Evolutionary conservation across 805 yeast genomes (phyloP), one percentile per base, ranked within the genome.

Genomic region (Danielia oregonensis): DNA sequence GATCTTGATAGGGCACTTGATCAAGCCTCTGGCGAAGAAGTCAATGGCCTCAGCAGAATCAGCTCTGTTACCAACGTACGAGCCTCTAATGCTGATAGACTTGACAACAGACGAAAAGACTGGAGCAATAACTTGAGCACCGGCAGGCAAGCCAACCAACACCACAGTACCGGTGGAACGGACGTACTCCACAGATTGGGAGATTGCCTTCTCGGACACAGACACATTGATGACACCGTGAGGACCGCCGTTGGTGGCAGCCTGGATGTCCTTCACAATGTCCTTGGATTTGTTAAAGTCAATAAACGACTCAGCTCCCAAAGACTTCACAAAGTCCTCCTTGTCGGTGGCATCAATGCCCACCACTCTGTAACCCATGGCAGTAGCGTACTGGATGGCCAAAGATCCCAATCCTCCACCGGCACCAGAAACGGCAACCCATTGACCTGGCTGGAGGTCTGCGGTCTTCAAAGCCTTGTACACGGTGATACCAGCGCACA

Each of bases 391-490:
- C 65, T 82, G 88, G 50, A 82, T 68, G 36, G 86, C 87, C 46
- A 82, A 63, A 25, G 86, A 68, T 54, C 89, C 91, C 60, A 82
- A 72, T 55, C 91, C 89, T 59, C 89, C 89, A 60, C 78, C 85
- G 43, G 87, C 88, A 66, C 91, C 89, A 37, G 86, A 77, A 40
- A 82, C 68, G 41, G 78, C 76, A 46, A 80, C 83, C 81, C 82
- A 82, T 60, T 82, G 78, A 54, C 91, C 88, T 15, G 88, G 69
- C 31, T 44, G 42, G 39, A 74, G 54, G 34, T 66, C 58, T 35
- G 84, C 81, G 32, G 78, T 70, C 65, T 78, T 78, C 53, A 78
- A 64, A 9, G 82, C 83, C 65, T 78, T 78, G 76, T 76, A 78
- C 29, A 75, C 83, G 32, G 84, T 78, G 51, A 79, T 70, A 64